Base-by-base conservation (phyloP, 2,329 filamentous ascomycete genomes). In the Neoscytalidium dimidiatum region DNA sequence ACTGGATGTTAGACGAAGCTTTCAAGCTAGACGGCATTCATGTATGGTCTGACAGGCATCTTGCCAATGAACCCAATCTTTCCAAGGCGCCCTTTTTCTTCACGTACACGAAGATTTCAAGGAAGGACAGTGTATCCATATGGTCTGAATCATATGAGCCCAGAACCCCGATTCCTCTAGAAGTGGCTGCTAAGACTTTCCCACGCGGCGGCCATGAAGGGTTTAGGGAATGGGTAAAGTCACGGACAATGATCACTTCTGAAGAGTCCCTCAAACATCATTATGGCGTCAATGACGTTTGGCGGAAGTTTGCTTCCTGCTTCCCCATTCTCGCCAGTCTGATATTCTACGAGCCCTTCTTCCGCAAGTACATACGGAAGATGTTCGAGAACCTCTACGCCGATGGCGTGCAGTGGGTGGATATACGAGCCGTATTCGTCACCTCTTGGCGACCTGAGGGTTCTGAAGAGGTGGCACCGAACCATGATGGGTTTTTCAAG, bases 321-420 rank as follows among this genome's bases (percentile, higher is more conserved):
- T 97, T 97, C 77, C 79, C 84, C 2, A 86, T 94, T 3, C 83
- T 94, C 49, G 86, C 86, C 44, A 89, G 88, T 17, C 85, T 97
- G 60, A 84, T 97, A 56, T 91, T 90, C 78, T 97, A 97, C 78
- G 94, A 97, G 78, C 94, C 94, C 14, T 92, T 98, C 68, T 94
- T 92, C 79, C 87, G 92, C 26, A 82, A 83, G 19, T 96, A 92
- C 72, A 80, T 97, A 66, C 87, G 85, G 29, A 85, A 86, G 23
- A 83, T 97, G 70, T 86, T 96, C 76, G 81, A 81, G 56, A 84
- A 89, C 53, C 82, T 97, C 23, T 83, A 89, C n/a, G 86, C 86
- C 3, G 94, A 99, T 74, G 92, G 93, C 4, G 87, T 97, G 31
- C 88, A 84, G 71, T 98, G 92, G 84, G 90, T 91, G 14, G 95